phyloP scores from a whole-genome alignment of 495 filamentous ascomycete genomes.

The Hypoxylon trugodes region DNA sequence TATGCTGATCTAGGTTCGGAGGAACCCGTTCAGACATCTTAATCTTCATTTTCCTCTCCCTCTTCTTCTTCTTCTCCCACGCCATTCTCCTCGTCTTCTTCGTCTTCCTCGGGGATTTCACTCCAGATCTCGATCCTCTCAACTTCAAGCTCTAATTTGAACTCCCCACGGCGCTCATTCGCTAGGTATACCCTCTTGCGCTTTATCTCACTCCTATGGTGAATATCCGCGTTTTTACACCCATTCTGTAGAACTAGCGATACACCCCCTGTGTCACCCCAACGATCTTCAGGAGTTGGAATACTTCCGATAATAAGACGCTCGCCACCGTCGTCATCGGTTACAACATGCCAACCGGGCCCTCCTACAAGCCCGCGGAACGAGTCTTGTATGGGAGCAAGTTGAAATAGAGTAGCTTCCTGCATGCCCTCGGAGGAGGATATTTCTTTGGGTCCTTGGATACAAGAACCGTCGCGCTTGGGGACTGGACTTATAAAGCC shows the following conservation, averaged over 20 bases:
- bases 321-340: constrained; percentile 14
- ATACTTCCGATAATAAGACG: neutral
- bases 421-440: constrained; percentile 13
- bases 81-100: neutral
- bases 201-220: constrained; percentile 8
- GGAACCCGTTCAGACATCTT: neutral
- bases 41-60: neutral
- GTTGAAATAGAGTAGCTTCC: constrained; percentile 38
- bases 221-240: neutral
- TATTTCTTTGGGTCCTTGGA: constrained; percentile 4
- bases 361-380: constrained; percentile 34
- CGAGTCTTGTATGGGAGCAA: constrained; percentile 37
- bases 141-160: constrained; percentile 20
- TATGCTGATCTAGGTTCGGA: too few relatives aligned
- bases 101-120: neutral
- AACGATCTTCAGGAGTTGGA: neutral
- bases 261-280: constrained; percentile 21
- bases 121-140: constrained; percentile 40
- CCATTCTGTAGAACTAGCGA: constrained; percentile 10
- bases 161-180: constrained; percentile 30
- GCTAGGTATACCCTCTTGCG: constrained; percentile 28
- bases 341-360: constrained; percentile 31
- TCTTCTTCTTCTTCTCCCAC: too few relatives aligned
- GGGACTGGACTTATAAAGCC: constrained; percentile 35
- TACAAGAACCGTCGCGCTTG: constrained; percentile 14